Evolutionary conservation across 805 yeast genomes (phyloP), one percentile per base, ranked within the genome.

Genomic region (Yarrowia alimentaria): DNA sequence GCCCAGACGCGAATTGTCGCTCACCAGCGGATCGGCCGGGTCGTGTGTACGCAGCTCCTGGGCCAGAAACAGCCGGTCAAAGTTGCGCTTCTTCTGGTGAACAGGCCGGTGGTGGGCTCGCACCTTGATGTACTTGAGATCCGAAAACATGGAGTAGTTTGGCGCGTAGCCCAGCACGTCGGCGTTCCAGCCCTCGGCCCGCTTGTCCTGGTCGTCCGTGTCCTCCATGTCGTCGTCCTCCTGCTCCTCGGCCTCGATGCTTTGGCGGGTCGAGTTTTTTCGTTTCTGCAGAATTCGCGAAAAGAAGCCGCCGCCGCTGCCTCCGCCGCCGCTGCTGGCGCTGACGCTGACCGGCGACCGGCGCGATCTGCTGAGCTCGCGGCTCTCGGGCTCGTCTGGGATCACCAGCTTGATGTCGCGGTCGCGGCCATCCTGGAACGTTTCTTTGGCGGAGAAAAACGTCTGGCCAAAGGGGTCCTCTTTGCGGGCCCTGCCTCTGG

Each of bases 41-140:
- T 31, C 37, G 14, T 33, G 31, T 4, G 55, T 43, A n/a, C 32
- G 21, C 11, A 68, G 57, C 52, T 65, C 66, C 56, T 68, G 71
- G 20, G 69, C 69, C 37, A 66, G 60, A 53, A 64, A 65, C 17
- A 62, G 54, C 17, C 63, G 60, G 31, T 56, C 61, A 45, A 65
- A 62, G 20, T 61, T 63, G 29, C 61, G 57, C 20, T 57, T 40
- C 48, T 55, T 45, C 43, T 66, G 37, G 30, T 43, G 37, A 3
- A 20, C 19, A 10, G 25, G 32, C 3, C 34, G 61, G 14, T 59
- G 58, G 45, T 64, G 67, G 8, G 68, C 59, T 13, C 64, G 57
- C 10, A 65, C 64, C 8, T 62, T 60, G 43, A 64, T 58, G 54
- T 67, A 67, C 49, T 61, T 62, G 19, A 66, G 66, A 14, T 61